Base-by-base conservation (phyloP, 2,329 filamentous ascomycete species). In the Aspergillus aculeatinus region DNA sequence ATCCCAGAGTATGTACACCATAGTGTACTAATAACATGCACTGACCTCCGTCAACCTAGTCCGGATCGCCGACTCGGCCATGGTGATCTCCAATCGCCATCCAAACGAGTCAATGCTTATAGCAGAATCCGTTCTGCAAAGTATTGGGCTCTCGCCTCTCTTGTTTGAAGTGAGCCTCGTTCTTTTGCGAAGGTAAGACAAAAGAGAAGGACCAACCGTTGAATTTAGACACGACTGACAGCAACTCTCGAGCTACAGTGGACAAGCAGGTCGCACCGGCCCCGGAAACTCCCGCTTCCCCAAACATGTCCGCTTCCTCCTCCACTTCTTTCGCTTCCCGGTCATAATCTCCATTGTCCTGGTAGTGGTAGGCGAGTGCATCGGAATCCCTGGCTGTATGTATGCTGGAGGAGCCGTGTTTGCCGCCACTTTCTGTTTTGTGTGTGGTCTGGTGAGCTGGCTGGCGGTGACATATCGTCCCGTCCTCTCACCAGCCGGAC, bases 131-230 rank as follows among this genome's bases (percentile, higher is more conserved):
- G 59, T 63, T 21, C 44, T 72, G 57, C 67, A 68, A 63, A 65
- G 63, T 19, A 65, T 70, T 29, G 70, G 70, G 1, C 65, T 72
- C n/a, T 72, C 70, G 11, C 68, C 69, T 39, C 64, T 72, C 19
- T 58, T 72, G 19, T 71, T 72, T 39, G 70, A 72, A 59, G 63
- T 72, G 35, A 72, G 70, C 55, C 56, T 70, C 25, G 55, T 71
- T 10, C 63, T 72, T 54, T 25, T 72, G 47, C 58, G 65, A 62
- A 68, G 67, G 70, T 72, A 64, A 16, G 60, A 33, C 12, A 16
- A 11, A 35, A 16, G 14, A 35, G 33, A 1, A 10, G 7, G 7
- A 10, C 33, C 33, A 35, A 12, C 33, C 33, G 0, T 12, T 16
- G 25, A 49, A 7, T 0, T 3, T 5, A 6, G 27, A 44, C 16